phyloP scores from a whole-genome alignment of 2,329 filamentous ascomycete species.

The Colletotrichum cordylinicola region DNA sequence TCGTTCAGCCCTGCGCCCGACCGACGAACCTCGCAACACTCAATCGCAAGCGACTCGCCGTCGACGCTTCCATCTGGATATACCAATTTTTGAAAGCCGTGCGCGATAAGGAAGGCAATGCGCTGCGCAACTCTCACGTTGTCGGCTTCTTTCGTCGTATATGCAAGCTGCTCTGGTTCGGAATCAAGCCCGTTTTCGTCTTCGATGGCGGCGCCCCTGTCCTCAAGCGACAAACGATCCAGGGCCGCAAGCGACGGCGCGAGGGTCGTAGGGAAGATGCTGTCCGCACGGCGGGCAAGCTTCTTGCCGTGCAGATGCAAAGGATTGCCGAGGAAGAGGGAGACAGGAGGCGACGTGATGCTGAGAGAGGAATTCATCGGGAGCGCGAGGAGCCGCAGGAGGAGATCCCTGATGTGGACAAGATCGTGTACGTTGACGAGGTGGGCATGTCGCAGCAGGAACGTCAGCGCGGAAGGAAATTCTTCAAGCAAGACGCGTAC shows the following conservation, averaged over 20 bases:
- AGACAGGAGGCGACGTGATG: constrained; percentile 60
- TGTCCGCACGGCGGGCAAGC: constrained; percentile 84
- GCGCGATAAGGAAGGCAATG: constrained; percentile 97
- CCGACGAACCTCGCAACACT: constrained; percentile 96
- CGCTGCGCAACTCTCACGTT: constrained; percentile 92
- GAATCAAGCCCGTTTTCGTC: constrained; percentile 95
- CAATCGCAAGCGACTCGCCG: constrained; percentile 93
- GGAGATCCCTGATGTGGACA: constrained; percentile 67
- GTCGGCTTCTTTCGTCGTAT: constrained; percentile 98
- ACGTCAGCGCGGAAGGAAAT: constrained; percentile 74
- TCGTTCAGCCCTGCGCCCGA: constrained; percentile 91
- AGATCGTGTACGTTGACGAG: constrained; percentile 92
- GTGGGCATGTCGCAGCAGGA: constrained; percentile 81
- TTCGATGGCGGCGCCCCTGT: constrained; percentile 95
- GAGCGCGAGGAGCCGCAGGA: constrained; percentile 63
- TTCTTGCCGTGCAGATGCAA: constrained; percentile 95
- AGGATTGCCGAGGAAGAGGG: constrained; percentile 85
- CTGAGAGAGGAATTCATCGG: constrained; percentile 49
- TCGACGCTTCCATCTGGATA: constrained; percentile 99
- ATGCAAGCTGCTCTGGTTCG: constrained; percentile 96
- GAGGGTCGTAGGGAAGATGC: constrained; percentile 95
- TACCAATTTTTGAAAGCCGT: constrained; percentile 99
- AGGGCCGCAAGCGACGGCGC: constrained; percentile 75
- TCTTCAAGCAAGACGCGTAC: constrained; percentile 92
- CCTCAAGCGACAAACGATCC: constrained; percentile 91